Percentiles rank a stretch among this genome's conserved stretches.
Evolutionary conservation across 1,284 basidiomycete genomes (phyloP).

Genomic region (Malassezia sympodialis): DNA sequence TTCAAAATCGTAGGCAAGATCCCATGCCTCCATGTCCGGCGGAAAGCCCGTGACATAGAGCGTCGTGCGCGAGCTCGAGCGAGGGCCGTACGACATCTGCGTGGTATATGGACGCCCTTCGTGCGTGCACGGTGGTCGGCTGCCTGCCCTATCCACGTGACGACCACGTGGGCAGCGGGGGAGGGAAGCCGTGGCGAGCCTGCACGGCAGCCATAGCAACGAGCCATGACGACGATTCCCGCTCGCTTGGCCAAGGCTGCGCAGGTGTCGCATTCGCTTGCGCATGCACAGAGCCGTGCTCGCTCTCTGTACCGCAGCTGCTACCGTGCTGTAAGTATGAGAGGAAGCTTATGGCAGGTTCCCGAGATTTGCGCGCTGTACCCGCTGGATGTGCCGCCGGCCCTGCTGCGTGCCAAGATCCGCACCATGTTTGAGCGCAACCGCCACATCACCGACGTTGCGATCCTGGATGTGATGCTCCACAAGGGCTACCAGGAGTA

Average conservation of each 20-base stretch:
- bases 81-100: not conserved
- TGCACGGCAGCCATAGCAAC: not conserved
- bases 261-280: slow-evolving; percentile 51
- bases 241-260: slow-evolving; percentile 70
- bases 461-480: slow-evolving; percentile 75
- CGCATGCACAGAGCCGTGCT: slow-evolving; percentile 63
- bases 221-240: slow-evolving; percentile 75
- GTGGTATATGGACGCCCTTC: not conserved
- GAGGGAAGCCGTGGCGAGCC: not conserved
- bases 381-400: slow-evolving; percentile 69
- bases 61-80: slow-evolving; percentile 7
- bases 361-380: slow-evolving; percentile 80
- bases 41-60: slow-evolving; percentile 37
- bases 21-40: slow-evolving; percentile 33
- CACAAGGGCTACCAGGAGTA: slow-evolving; percentile 78
- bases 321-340: slow-evolving; percentile 67
- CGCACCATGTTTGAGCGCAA: slow-evolving; percentile 80
- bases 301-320: slow-evolving; percentile 79
- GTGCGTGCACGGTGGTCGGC: not conserved
- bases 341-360: slow-evolving; percentile 54
- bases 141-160: not conserved
- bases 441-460: slow-evolving; percentile 68
- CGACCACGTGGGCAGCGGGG: not conserved
- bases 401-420: slow-evolving; percentile 70
- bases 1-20: slow-evolving; percentile 41